Base-by-base conservation (phyloP, 352 stramenopile species). In the Pythium graminicola region DNA sequence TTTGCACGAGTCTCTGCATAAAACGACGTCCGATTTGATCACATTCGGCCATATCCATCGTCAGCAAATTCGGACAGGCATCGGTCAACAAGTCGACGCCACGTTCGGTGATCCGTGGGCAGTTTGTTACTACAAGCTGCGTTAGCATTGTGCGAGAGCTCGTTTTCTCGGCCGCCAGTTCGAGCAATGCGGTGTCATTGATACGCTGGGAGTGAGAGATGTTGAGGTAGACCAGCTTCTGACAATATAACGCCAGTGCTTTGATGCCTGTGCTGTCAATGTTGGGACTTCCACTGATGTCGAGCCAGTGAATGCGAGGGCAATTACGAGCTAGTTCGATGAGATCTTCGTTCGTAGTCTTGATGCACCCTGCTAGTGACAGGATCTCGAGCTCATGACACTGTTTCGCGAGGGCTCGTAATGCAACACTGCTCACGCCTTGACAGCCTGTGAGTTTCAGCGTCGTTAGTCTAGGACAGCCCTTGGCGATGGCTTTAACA, bases 391-490 rank as follows among this genome's bases (percentile, higher is more conserved):
- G 72, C 20, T 39, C 59, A n/a, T 66, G 68, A 31, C 86, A 96
- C 13, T 80, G 69, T 2, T 69, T 65, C 9, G 84, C 85, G 11
- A 97, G 72, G 6, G 81, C 78, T 14, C 67, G 69, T 20, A 97
- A 70, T 5, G 76, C 79, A 6, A 72, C 55, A 54, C 85, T 93
- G 19, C 67, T 93, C 22, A 97, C 74, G 40, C 80, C 73, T 26
- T 69, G 73, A 40, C 90, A 97, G 9, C 88, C 86, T 1, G 86
- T 95, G 28, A 96, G 72, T 48, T 80, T 80, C 8, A 97, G 69
- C 22, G 83, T 94, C 26, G 81, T 82, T n/a, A 97, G 67, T 26
- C 73, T 51, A 11, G 72, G 75, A 53, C 88, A 97, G 1, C 91
- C 91, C 22, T 73, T 67, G 0, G 87, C 86, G 11, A 97, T 58